Base-by-base conservation (phyloP, 257 asterid genomes). In the Solanum corneliomulleri region DNA sequence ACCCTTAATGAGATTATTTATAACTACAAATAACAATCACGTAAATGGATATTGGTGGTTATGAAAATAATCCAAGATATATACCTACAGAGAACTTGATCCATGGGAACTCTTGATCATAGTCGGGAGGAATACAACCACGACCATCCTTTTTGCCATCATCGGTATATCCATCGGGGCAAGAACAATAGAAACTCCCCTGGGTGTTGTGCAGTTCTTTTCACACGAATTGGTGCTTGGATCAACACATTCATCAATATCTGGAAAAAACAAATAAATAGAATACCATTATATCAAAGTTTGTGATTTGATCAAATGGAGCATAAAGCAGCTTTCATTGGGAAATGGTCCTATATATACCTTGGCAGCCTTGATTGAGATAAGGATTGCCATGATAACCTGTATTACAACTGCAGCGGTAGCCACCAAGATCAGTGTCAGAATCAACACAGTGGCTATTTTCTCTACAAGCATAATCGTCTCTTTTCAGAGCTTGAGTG, bases 241-340 rank as follows among this genome's bases (percentile, higher is more conserved):
- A 56, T 58, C 76, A 25, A 7, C 77, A 71, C 98, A 94, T 84
- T 93, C 98, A 74, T 94, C 84, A 69, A 90, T 87, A 89, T 94
- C 96, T 94, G 83, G n/a, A 78, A 3, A 62, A 81, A 82, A 15
- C 16, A 45, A 45, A 45, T 45, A 45, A 4, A 45, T 45, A 4
- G 52, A 45, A 45, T 12, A 45, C 52, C 4, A 15, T 45, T 45
- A 12, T 45, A 45, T 45, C 52, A 45, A 45, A 44, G 14, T 4
- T 11, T 4, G 8, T 39, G 42, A 42, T 11, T 9, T 41, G 64
- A 42, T 14, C 89, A 37, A 82, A 41, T 15, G 11, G 2, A 41
- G 44, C 11, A 8, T 41, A 44, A 45, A 12, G 3, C 49, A 44
- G 49, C 10, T 44, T 39, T 39, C 11, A 42, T 42, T 9, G 45